Conservation (phyloP, 2,329 filamentous ascomycete species). For the Trichoderma gracile region DNA sequence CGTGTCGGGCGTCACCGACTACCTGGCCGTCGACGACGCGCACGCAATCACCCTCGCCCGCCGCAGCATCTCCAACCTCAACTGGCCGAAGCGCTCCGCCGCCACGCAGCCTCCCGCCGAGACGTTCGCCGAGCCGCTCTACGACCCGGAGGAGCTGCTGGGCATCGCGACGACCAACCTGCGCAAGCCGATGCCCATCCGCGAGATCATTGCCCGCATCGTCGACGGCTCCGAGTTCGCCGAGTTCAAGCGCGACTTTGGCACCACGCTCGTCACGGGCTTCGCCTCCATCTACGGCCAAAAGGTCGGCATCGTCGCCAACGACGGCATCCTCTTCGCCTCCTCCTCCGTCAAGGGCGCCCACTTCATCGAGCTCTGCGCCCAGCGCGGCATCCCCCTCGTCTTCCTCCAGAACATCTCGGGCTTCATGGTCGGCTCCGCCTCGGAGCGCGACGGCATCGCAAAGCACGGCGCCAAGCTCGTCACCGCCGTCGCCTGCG, state of each 20-base stretch:
- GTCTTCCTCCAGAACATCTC: constrained; percentile 96
- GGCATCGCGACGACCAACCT: constrained; percentile 92
- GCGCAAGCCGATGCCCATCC: constrained; percentile 78
- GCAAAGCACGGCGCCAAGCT: constrained; percentile 98
- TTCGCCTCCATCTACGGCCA: constrained; percentile 90
- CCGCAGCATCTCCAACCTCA: constrained; percentile 82
- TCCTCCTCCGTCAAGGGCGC: constrained; percentile 88
- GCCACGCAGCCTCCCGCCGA: constrained; percentile 41
- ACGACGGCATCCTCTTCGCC: constrained; percentile 93
- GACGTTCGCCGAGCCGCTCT: constrained; percentile 71
- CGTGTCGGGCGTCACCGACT: constrained; percentile 91
- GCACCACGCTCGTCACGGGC: constrained; percentile 84
- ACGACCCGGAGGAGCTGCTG: constrained; percentile 75
- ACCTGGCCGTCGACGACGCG: constrained; percentile 89
- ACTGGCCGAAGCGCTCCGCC: constrained; percentile 66
- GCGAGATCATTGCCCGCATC: constrained; percentile 88
- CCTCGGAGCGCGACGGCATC: constrained; percentile 91
- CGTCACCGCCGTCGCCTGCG: constrained; percentile 91
- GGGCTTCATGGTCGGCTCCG: constrained; percentile 96
- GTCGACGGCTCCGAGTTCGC: constrained; percentile 88
- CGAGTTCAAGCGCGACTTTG: constrained; percentile 93
- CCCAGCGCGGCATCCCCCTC: constrained; percentile 83
- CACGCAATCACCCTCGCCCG: constrained; percentile 86
- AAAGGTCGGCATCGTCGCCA: constrained; percentile 88
- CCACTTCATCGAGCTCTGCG: constrained; percentile 94